These are phyloP conservation scores for Bruguiera parviflora DNA, from an alignment of 345 rosid genomes.

Conservation along the genomic window DNA sequence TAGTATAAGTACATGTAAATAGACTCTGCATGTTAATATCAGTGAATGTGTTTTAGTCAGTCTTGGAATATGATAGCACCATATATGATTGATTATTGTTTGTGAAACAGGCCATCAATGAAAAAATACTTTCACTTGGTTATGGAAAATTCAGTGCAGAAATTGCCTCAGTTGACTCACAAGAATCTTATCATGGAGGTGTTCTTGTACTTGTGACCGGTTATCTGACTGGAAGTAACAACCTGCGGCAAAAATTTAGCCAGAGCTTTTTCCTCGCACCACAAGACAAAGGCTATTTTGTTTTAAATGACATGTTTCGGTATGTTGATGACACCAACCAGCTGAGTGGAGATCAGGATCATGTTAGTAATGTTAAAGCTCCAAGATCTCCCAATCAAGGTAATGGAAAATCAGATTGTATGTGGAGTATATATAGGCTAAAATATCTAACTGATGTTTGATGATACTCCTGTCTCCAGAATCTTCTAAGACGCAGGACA, in stretches of 20 bases:
- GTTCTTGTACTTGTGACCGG: slow-evolving; percentile 82
- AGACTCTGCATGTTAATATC: no score
- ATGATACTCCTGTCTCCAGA: slow-evolving; percentile 25
- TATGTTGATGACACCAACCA: slow-evolving; percentile 7
- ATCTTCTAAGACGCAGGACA: slow-evolving; percentile 28
- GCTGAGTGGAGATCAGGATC: slow-evolving; percentile 19
- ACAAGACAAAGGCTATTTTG: neutral
- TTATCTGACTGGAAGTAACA: slow-evolving; percentile 57
- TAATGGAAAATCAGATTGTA: slow-evolving; percentile 15
- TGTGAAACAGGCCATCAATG: slow-evolving; percentile 69
- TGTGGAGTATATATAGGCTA: neutral
- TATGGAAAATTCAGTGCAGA: slow-evolving; percentile 53
- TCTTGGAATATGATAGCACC: no score
- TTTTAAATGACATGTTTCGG: neutral
- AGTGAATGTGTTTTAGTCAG: no score
- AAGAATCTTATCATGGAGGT: slow-evolving; percentile 65
- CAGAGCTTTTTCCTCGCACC: neutral
- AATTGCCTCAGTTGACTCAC: slow-evolving; percentile 73
- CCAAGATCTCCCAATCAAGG: slow-evolving; percentile 36
- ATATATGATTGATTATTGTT: neutral
- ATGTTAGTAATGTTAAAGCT: slow-evolving; percentile 21
- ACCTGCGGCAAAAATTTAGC: neutral
- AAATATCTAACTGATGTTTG: neutral
- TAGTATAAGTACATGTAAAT: no score
- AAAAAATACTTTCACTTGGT: slow-evolving; percentile 66